Evolutionary conservation across 371 early-diverging fungal genomes (phyloP), one percentile per base, ranked within the genome.

Genomic region (Cokeromyces recurvatus): DNA sequence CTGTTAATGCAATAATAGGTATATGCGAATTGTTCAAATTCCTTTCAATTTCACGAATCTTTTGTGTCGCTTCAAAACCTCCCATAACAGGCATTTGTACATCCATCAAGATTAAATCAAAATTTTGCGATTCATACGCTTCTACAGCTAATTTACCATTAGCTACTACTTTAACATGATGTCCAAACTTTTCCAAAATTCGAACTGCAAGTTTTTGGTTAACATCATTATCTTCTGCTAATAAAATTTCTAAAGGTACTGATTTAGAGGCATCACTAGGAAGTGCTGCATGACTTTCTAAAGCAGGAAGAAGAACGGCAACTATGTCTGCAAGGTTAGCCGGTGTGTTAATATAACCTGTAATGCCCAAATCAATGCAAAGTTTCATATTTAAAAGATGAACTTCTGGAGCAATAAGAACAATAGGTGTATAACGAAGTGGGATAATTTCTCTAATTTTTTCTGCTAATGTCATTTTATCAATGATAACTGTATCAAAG

Each of bases 211-310:
- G 60, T 64, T 83, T 86, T 49, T 88, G 89, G 58, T 91, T 91
- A 37, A 91, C 86, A 43, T 82, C 69, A 45, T 91, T 89, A 51
- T 90, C 91, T 57, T 90, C 91, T 7, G 88, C 90, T 25, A 91
- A 61, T 32, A 91, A 58, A 38, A 91, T 82, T 24, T 84, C 69
- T 55, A 89, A 51, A 1, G 82, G 82, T 11, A 64, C 68, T 17
- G 66, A 65, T 46, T 66, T 66, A 35, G 70, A 59, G 17, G 79
- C 59, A 49, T 83, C 79, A 17, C 69, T 69, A 6, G 85, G 79
- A n/a, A 81, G 47, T 2, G 77, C 65, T 20, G 81, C 74, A 44
- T 83, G 71, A 3, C 76, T 80, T 57, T 86, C 87, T 38, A 89
- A 63, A 6, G 87, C 87, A 6, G 85, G 82, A 34, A 81, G 46